Evolutionary conservation across 1,139 yeast genomes (phyloP), one percentile per base, ranked within the genome.

Genomic region (Candida sp.): DNA sequence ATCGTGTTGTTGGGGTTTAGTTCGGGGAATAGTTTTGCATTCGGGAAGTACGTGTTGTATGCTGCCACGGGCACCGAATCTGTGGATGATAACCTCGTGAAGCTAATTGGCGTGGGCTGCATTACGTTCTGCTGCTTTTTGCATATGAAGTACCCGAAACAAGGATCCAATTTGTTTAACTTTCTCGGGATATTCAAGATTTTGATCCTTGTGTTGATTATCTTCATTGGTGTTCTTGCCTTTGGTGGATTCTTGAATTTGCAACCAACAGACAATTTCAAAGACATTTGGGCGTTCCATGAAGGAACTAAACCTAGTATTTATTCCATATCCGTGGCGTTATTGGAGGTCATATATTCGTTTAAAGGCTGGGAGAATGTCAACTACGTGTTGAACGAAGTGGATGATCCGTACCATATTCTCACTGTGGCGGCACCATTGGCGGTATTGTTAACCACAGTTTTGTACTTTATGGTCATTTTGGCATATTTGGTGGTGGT

Each of bases 401-500:
- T 75, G 31, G 66, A 67, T 12, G 69, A 88, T 60, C 96, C 96
- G 0, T 81, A 84, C 50, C 79, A 82, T 54, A 86, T 89, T 17
- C 75, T 89, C 54, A 86, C 82, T 46, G 71, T 84, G 43, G 90
- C 93, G 0, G 94, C 93, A 11, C 96, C 96, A 7, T 62, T 78
- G 26, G 90, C 94, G 1, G 81, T 89, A 43, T 61, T 83, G 5
- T 64, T 78, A 28, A 81, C 90, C 17, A 80, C 90, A 2, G 65
- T 83, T 31, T 73, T 88, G 42, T 89, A 88, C 67, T 80, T 88
- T 61, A 73, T 88, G 56, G 91, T 86, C 44, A 84, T 88, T 60
- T 71, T 88, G 54, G 84, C 94, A 1, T 89, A 89, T 63, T 81
- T 88, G 58, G 86, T 91, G 3, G 93, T 88, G 39, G 90, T 89